Conservation (phyloP, 2,329 filamentous ascomycete species). For the Aspergillus puulaauensis region DNA sequence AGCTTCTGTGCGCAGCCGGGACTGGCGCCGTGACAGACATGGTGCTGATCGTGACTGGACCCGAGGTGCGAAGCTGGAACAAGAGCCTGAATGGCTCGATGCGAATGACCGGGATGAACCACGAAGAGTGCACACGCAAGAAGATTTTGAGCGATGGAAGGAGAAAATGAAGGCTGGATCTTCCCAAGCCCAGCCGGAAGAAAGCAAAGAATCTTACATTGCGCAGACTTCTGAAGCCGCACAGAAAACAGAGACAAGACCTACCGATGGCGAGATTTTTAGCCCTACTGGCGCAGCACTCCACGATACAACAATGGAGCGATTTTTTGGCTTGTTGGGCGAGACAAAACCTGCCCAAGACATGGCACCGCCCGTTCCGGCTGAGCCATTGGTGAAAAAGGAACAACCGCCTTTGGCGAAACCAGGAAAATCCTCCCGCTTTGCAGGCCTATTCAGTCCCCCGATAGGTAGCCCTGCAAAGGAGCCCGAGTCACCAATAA, state of each 20-base stretch:
- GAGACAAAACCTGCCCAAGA: slow-evolving; percentile 47
- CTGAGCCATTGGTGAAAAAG: slow-evolving; percentile 43
- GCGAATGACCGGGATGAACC: slow-evolving; percentile 66
- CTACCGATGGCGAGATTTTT: slow-evolving; percentile 52
- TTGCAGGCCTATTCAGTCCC: slow-evolving; percentile 75
- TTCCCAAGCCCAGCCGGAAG: slow-evolving; percentile 35
- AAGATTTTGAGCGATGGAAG: slow-evolving; percentile 94
- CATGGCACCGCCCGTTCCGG: slow-evolving; percentile 36
- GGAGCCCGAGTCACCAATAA: slow-evolving; percentile 28
- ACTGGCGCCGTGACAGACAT: slow-evolving; percentile 57
- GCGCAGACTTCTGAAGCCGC: slow-evolving; percentile 20
- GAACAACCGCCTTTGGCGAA: slow-evolving; percentile 51
- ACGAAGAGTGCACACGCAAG: slow-evolving; percentile 72
- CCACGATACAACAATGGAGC: slow-evolving; percentile 69
- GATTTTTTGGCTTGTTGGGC: slow-evolving; percentile 68
- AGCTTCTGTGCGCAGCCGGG: slow-evolving; percentile 59
- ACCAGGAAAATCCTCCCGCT: slow-evolving; percentile 71
- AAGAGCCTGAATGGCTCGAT: slow-evolving; percentile 91
- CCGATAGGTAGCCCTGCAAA: slow-evolving; percentile 55
- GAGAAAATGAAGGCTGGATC: slow-evolving; percentile 77
- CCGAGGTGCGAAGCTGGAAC: slow-evolving; percentile 59
- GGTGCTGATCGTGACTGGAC: slow-evolving; percentile 55
- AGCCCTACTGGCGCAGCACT: slow-evolving; percentile 59
- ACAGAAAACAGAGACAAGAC: slow-evolving; percentile 40
- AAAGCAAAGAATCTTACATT: slow-evolving; percentile 44